phyloP scores from a whole-genome alignment of 306 rosid species.

The Lupinus albus region DNA sequence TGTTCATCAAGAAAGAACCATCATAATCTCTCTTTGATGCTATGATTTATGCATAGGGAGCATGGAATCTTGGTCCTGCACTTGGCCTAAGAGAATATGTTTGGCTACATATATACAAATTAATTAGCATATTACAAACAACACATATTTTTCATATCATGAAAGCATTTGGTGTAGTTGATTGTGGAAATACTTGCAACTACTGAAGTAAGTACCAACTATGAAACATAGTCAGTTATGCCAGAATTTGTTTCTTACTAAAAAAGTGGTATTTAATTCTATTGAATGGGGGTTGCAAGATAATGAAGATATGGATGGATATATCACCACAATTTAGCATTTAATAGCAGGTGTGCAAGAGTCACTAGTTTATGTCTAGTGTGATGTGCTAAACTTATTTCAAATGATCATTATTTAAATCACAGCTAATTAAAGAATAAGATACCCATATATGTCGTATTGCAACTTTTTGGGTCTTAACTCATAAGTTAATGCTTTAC shows the following conservation, averaged over 20 bases:
- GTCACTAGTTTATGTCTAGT: not conserved
- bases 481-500: slow-evolving; percentile 6
- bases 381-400: slow-evolving; percentile 16
- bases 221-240: not conserved
- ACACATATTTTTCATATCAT: not conserved
- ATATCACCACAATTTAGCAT: slow-evolving; percentile 3
- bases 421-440: slow-evolving; percentile 10
- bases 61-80: too few relatives aligned
- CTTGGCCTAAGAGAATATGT: not conserved
- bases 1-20: too few relatives aligned
- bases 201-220: not conserved
- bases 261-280: slow-evolving; percentile 21
- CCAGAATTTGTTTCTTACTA: not conserved
- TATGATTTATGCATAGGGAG: too few relatives aligned
- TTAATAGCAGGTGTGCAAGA: slow-evolving; percentile 16
- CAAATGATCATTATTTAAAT: slow-evolving; percentile 14
- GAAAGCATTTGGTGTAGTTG: not conserved
- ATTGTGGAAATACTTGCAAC: not conserved
- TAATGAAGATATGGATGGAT: not conserved
- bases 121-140: not conserved
- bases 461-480: slow-evolving; percentile 1
- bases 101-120: not conserved
- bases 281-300: slow-evolving; percentile 9
- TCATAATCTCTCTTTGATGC: too few relatives aligned
- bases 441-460: not conserved